These are phyloP conservation scores for Apiospora marii DNA, from an alignment of 2,329 filamentous ascomycete genomes.

Conservation along the genomic window DNA sequence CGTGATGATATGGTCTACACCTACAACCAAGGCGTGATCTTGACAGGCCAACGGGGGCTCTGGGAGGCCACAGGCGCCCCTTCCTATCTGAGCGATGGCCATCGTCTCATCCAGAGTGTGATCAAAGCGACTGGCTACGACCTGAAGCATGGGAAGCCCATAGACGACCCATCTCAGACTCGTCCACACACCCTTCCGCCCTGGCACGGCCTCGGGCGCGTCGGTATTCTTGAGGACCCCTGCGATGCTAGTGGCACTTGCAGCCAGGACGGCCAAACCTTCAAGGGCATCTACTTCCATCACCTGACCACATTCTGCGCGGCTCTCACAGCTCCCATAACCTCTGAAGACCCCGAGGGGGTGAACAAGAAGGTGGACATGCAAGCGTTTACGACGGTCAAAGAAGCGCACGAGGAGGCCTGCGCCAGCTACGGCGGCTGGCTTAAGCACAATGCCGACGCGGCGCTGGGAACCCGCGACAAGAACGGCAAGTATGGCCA, in stretches of 20 bases:
- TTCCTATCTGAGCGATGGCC: constrained; percentile 79
- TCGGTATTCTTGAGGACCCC: constrained; percentile 82
- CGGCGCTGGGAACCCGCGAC: constrained; percentile 76
- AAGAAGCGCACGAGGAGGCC: constrained; percentile 59
- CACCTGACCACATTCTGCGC: constrained; percentile 83
- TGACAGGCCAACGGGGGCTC: constrained; percentile 81
- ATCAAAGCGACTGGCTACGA: constrained; percentile 82
- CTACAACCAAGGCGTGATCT: constrained; percentile 92
- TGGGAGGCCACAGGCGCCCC: constrained; percentile 80
- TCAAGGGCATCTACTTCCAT: constrained; percentile 96
- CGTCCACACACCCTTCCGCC: constrained; percentile 50
- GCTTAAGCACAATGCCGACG: constrained; percentile 80
- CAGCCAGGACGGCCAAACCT: constrained; percentile 85
- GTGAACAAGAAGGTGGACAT: constrained; percentile 40
- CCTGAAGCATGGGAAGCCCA: constrained; percentile 49
- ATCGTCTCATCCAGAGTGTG: constrained; percentile 76
- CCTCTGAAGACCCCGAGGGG: constrained; percentile 43
- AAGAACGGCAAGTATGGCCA: constrained; percentile 76
- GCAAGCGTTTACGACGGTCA: constrained; percentile 40
- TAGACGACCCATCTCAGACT: constrained; percentile 48
- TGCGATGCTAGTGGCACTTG: constrained; percentile 81
- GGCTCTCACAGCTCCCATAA: constrained; percentile 62
- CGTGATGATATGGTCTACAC: constrained; percentile 92
- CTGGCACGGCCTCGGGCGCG: constrained; percentile 80
- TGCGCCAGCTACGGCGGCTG: constrained; percentile 76